These are phyloP conservation scores for Spiraea crenata DNA, from an alignment of 331 rosid genomes.

Conservation along the genomic window DNA sequence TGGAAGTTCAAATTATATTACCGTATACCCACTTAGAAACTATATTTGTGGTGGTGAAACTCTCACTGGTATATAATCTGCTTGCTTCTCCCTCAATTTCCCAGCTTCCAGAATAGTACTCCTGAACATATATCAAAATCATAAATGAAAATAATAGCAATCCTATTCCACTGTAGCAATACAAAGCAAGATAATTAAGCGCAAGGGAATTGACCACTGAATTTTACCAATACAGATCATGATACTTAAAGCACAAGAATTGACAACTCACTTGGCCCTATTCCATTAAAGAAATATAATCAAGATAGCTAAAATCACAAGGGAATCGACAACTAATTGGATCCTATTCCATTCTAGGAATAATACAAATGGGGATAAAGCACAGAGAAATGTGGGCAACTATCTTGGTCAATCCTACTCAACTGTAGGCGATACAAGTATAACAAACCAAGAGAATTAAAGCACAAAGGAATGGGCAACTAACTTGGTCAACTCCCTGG, in stretches of 20 bases:
- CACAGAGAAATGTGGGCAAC: neutral
- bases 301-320: too few relatives aligned
- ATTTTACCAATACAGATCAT: conserved; percentile 39
- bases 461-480: conserved; percentile 12
- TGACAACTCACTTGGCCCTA: neutral
- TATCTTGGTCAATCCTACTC: neutral
- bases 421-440: too few relatives aligned
- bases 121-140: conserved; percentile 11
- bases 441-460: neutral
- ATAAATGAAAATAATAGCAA: neutral
- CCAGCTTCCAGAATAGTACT: too few relatives aligned
- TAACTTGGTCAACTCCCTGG: conserved; percentile 79
- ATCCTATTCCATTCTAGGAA: too few relatives aligned
- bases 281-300: conserved; percentile 58
- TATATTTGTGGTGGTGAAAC: too few relatives aligned
- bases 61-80: too few relatives aligned
- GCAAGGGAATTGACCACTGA: conserved; percentile 19
- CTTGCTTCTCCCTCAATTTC: too few relatives aligned
- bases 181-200: neutral
- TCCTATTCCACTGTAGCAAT: neutral
- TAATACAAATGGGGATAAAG: neutral
- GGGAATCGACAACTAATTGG: too few relatives aligned
- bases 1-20: too few relatives aligned
- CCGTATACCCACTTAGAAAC: too few relatives aligned
- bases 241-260: too few relatives aligned